Conservation (phyloP, 2,329 filamentous ascomycete genomes). For the Macroventuria anomochaeta region DNA sequence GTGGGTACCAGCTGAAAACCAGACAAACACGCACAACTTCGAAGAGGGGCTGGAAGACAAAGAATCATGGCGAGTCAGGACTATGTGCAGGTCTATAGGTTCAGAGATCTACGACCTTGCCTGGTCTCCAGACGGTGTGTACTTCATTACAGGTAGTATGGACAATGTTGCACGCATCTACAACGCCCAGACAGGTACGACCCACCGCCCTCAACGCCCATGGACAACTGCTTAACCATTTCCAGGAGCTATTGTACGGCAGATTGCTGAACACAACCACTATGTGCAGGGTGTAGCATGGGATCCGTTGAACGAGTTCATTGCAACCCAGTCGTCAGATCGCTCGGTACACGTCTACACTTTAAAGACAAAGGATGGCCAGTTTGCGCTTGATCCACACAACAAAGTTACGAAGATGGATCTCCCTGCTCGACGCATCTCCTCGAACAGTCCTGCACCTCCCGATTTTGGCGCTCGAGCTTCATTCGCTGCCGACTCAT, state of each 20-base stretch:
- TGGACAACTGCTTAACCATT: constrained; percentile 24
- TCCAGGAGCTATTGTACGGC: constrained; percentile 66
- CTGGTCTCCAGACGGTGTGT: constrained; percentile 95
- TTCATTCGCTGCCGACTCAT: constrained; percentile 64
- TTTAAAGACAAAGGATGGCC: constrained; percentile 93
- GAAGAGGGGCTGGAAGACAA: constrained; percentile 90
- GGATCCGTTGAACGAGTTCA: constrained; percentile 98
- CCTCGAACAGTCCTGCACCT: constrained; percentile 89
- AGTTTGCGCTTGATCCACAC: constrained; percentile 81
- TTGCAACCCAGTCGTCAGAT: constrained; percentile 97
- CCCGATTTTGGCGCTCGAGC: constrained; percentile 76
- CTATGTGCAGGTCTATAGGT: constrained; percentile 95
- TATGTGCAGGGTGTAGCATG: constrained; percentile 98
- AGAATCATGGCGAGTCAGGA: constrained; percentile 94
- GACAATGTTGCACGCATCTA: constrained; percentile 98
- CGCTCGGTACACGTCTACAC: constrained; percentile 98
- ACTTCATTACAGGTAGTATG: constrained; percentile 99
- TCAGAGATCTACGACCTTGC: constrained; percentile 98
- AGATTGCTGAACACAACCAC: constrained; percentile 96
- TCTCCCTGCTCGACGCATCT: constrained; percentile 86
- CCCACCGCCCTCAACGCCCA: constrained; percentile 13
- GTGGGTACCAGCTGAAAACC: constrained; percentile 87
- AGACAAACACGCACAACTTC: constrained; percentile 72
- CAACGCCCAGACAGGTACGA: constrained; percentile 84
- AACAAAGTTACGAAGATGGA: constrained; percentile 90